Evolutionary conservation across 352 stramenopile genomes (phyloP).

Genomic region (Pythium myriotylum): DNA sequence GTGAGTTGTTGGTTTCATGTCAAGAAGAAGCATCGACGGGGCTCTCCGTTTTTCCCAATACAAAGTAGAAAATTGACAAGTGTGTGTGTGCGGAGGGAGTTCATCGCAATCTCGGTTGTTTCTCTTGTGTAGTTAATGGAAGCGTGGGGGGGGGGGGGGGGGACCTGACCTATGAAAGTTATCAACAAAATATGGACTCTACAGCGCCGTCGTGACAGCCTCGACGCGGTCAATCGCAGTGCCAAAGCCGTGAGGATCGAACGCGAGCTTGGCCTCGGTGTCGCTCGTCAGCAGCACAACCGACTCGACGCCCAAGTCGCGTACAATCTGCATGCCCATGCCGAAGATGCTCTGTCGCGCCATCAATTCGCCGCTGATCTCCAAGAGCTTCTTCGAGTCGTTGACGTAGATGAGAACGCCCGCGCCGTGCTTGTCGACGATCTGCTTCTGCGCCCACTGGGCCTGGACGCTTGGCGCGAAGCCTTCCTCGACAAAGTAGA

Average conservation of each 20-base stretch:
- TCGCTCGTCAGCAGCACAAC: conserved; percentile 52
- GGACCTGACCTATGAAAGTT: conserved; percentile 7
- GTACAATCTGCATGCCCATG: conserved; percentile 76
- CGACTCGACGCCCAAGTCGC: conserved; percentile 56
- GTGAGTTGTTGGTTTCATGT: not conserved
- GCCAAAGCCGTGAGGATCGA: conserved; percentile 75
- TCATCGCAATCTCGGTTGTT: no score
- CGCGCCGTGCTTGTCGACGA: conserved; percentile 29
- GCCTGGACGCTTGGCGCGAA: conserved; percentile 52
- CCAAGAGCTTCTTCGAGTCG: conserved; percentile 56
- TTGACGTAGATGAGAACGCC: conserved; percentile 71
- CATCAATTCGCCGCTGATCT: conserved; percentile 85
- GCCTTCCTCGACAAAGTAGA: conserved; percentile 76
- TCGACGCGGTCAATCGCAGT: conserved; percentile 36
- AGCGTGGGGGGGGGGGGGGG: not conserved
- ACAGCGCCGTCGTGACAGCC: conserved; percentile 9
- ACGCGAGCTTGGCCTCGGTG: conserved; percentile 32
- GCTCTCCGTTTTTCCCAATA: no score
- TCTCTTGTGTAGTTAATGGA: no score
- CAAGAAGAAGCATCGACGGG: not conserved
- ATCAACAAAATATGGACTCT: not conserved
- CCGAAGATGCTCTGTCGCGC: conserved; percentile 83
- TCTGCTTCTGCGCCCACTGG: conserved; percentile 71
- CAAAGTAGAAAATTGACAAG: no score
- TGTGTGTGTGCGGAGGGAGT: no score